Evolutionary conservation across 306 rosid genomes (phyloP).

Genomic region (Sicyos edulis): DNA sequence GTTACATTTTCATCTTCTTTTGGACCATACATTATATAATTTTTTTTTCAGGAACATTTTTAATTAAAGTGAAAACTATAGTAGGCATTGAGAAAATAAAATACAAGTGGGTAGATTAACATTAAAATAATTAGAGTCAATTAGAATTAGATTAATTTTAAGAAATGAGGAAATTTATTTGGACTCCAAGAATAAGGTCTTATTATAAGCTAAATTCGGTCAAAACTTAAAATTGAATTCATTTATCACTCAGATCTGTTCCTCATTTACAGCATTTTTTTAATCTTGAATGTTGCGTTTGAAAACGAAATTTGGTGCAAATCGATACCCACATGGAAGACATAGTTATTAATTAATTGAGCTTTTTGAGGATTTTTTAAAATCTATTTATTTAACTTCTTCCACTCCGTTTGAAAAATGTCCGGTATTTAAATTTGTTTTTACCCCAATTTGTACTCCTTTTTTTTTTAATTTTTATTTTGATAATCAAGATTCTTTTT

Average conservation of each 20-base stretch:
- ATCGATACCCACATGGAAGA: slow-evolving; percentile 11
- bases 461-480: not conserved
- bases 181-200: not conserved
- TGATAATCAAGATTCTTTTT: too few species aligned
- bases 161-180: not conserved
- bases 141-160: not conserved
- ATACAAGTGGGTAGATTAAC: not conserved
- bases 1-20: too few species aligned
- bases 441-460: too few species aligned
- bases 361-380: not conserved
- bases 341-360: not conserved
- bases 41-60: too few species aligned
- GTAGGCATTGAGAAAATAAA: not conserved
- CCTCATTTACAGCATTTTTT: not conserved
- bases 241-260: not conserved
- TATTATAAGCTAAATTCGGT: not conserved
- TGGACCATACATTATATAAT: not conserved
- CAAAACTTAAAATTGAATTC: not conserved
- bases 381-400: too few species aligned
- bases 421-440: too few species aligned
- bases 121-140: not conserved
- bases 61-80: too few species aligned
- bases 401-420: too few species aligned
- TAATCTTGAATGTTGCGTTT: slow-evolving; percentile 16
- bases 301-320: not conserved